A percentile compares a stretch with the other conserved stretches of the same genome.
Conservation (phyloP, 257 asterid species). For the Schizonepeta tenuifolia region DNA sequence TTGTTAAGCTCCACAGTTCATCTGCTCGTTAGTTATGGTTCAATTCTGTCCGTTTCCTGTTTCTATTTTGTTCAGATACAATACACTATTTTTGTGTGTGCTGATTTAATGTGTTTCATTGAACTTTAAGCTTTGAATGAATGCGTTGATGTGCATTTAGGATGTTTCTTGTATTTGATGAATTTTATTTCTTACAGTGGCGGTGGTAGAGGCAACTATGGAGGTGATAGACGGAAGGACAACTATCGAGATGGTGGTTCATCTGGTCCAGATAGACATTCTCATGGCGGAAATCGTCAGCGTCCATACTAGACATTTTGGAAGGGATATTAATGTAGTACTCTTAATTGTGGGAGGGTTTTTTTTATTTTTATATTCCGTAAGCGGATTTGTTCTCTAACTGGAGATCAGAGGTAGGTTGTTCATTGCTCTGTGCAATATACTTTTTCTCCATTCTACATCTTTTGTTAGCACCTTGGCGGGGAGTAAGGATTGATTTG, state of each 20-base stretch:
- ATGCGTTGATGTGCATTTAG: neutral
- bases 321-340: slow-evolving; percentile 67
- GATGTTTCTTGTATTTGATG: slow-evolving; percentile 28
- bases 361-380: slow-evolving; percentile 65
- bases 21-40: neutral
- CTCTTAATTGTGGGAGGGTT: slow-evolving; percentile 69
- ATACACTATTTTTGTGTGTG: neutral
- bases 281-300: slow-evolving; percentile 91
- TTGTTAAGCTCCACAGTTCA: too few species aligned
- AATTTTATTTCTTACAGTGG: slow-evolving; percentile 54
- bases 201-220: slow-evolving; percentile 94
- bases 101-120: neutral
- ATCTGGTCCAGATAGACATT: slow-evolving; percentile 93
- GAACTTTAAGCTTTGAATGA: neutral
- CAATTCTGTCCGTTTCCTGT: neutral
- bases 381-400: slow-evolving; percentile 69
- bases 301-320: slow-evolving; percentile 77
- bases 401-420: slow-evolving; percentile 94
- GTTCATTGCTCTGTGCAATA: slow-evolving; percentile 57
- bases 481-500: slow-evolving; percentile 65
- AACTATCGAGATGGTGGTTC: slow-evolving; percentile 82
- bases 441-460: slow-evolving; percentile 53
- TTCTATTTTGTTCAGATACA: neutral
- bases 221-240: slow-evolving; percentile 87
- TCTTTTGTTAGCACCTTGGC: slow-evolving; percentile 49